Conservation (phyloP, 805 yeast species). For the Pichia phayaonensis region DNA sequence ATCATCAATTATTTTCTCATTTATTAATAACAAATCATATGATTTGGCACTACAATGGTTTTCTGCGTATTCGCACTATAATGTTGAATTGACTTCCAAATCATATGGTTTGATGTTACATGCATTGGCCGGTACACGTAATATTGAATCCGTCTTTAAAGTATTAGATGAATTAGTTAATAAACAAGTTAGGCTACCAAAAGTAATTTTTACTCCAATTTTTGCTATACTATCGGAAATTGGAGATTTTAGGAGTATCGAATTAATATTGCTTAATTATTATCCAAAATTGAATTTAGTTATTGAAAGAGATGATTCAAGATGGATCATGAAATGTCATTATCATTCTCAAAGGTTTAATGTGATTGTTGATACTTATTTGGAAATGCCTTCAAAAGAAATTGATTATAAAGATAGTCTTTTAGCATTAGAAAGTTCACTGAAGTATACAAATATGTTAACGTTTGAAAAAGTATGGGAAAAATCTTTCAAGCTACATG, state of each 20-base stretch:
- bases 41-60: conserved; percentile 32
- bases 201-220: conserved; percentile 15
- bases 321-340: conserved; percentile 22
- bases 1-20: conserved; percentile 38
- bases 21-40: conserved; percentile 31
- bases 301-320: conserved; percentile 13
- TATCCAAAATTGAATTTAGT: conserved; percentile 19
- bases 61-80: conserved; percentile 26
- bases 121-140: conserved; percentile 31
- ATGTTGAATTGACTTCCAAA: conserved; percentile 22
- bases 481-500: conserved; percentile 7
- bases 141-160: conserved; percentile 29
- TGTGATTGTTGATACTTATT: conserved; percentile 16
- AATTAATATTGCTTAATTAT: conserved; percentile 15
- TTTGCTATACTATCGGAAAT: conserved; percentile 14
- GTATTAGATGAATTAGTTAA: conserved; percentile 24
- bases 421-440: conserved; percentile 20
- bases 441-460: conserved; percentile 10
- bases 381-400: conserved; percentile 1
- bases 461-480: conserved; percentile 20
- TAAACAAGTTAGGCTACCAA: conserved; percentile 8
- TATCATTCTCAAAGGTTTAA: conserved; percentile 18
- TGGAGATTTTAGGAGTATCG: conserved; percentile 23
- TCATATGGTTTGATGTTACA: conserved; percentile 30
- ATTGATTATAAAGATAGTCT: conserved; percentile 13